Evolutionary conservation across 2,329 filamentous ascomycete species (phyloP), one percentile per base, ranked within the genome.

Genomic region (Ascochyta fabae): DNA sequence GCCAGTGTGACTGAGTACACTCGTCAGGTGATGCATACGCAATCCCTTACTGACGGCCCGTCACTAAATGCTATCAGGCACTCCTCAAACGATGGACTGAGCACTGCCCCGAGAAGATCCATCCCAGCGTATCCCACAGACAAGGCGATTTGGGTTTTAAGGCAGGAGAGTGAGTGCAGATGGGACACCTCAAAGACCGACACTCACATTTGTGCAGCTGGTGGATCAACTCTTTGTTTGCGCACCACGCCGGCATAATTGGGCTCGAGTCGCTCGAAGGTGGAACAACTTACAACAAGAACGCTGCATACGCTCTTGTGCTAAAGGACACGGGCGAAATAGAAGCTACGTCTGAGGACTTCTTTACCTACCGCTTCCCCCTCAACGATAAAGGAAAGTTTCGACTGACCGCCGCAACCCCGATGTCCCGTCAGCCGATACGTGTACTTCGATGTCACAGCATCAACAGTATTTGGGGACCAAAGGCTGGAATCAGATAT

Each of bases 191-290:
- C 7, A 1, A 6, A 13, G 10, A n/a, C 10, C 3, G 9, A 26
- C 5, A 24, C 53, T 55, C 1, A 55, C 31, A 27, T 3, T 16
- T n/a, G 8, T 33, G 22, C 19, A 81, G 79, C 26, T 82, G 80
- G 80, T 82, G 80, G 80, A 79, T 82, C 59, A 79, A 76, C 46
- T 60, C 77, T 23, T 65, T 81, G 13, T 81, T 81, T 55, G 80
- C 80, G 6, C 76, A 77, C 39, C 74, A 77, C 29, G 79, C 75
- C 42, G 80, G 80, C 38, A 81, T 82, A 42, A 80, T 82, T 53
- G 78, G 81, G 51, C 67, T 73, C 27, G 69, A 70, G 16, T 70
- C 73, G n/a, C 66, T 73, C 1, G 68, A 77, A 15, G 78, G 79
- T 13, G 75, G 79, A 3, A 77, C 80, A 26, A 76, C 76, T 7